phyloP scores from a whole-genome alignment of 2,329 filamentous ascomycete species.

The Verticillium nonalfalfae region DNA sequence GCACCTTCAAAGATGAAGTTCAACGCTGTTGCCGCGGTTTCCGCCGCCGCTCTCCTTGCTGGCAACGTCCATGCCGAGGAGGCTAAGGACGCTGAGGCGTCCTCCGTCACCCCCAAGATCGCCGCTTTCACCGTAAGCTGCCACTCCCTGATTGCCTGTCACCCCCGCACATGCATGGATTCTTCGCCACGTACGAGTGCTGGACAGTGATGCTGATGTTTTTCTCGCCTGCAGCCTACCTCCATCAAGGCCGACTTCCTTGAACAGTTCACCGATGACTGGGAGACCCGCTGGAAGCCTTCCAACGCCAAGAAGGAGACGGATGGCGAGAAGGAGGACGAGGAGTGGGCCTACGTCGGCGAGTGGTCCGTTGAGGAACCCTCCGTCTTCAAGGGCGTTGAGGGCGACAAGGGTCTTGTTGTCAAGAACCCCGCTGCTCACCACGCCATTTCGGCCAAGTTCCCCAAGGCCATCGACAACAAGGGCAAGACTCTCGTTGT shows the following conservation, averaged over 20 bases:
- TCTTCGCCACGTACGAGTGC: neutral
- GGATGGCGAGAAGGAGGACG: constrained; percentile 67
- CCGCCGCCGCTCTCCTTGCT: constrained; percentile 68
- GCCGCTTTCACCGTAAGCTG: constrained; percentile 81
- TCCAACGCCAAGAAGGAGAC: constrained; percentile 94
- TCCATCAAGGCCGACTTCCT: constrained; percentile 88
- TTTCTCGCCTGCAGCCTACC: constrained; percentile 58
- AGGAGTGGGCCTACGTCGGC: constrained; percentile 97
- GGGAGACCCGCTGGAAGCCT: constrained; percentile 88
- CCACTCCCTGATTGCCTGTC: constrained; percentile 1
- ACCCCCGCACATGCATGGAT: neutral
- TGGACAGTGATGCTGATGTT: neutral
- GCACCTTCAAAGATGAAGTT: constrained; percentile 65
- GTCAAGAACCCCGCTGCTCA: constrained; percentile 97
- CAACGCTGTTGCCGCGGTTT: constrained; percentile 68
- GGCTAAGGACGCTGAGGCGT: constrained; percentile 47
- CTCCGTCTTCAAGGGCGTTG: constrained; percentile 79
- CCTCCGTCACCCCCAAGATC: constrained; percentile 57
- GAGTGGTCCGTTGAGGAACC: constrained; percentile 98
- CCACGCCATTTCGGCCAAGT: constrained; percentile 99
- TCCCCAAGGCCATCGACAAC: constrained; percentile 93
- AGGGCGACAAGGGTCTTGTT: constrained; percentile 93
- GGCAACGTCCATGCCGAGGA: constrained; percentile 65
- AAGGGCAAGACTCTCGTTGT: constrained; percentile 96
- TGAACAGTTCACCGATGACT: constrained; percentile 97